These are phyloP conservation scores for Arbutus unedo DNA, from an alignment of 148 eudicot genomes.

Conservation along the genomic window DNA sequence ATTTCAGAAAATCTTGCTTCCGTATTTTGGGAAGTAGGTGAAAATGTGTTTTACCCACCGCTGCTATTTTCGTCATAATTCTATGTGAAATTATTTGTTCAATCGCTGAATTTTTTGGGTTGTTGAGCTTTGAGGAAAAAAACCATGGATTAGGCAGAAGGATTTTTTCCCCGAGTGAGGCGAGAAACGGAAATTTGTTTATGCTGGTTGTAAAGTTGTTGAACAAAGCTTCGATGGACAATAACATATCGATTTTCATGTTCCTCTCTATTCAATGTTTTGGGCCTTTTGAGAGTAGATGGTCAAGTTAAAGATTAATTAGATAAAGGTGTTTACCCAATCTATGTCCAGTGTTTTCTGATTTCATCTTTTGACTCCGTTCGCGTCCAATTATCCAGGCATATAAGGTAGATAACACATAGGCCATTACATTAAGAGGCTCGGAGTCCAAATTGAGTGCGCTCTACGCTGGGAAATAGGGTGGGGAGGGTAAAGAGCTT, in stretches of 20 bases:
- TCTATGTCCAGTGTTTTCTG: not conserved
- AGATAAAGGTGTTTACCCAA: not conserved
- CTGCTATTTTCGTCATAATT: not conserved
- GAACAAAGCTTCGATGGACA: not conserved
- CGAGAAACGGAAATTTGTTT: not conserved
- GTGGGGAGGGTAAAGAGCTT: not conserved
- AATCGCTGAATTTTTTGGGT: not conserved
- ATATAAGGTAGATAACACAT: not conserved
- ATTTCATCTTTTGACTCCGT: not conserved
- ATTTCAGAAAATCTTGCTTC: not conserved
- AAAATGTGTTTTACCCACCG: not conserved
- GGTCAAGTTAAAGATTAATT: not conserved
- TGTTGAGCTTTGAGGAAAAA: not conserved
- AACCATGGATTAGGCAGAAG: not conserved
- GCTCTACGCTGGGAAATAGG: not conserved
- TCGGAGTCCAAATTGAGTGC: not conserved
- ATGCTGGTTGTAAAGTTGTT: not conserved
- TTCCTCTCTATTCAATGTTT: not conserved
- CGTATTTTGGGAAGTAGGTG: not conserved
- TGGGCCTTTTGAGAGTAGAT: not conserved
- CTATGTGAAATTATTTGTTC: not conserved
- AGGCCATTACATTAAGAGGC: not conserved
- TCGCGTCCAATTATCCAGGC: not conserved
- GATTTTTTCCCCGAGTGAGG: not conserved
- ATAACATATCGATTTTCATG: not conserved